Evolutionary conservation across 139 green algal genomes (phyloP), one percentile per base, ranked within the genome.

Genomic region (Picochlorum sp.): DNA sequence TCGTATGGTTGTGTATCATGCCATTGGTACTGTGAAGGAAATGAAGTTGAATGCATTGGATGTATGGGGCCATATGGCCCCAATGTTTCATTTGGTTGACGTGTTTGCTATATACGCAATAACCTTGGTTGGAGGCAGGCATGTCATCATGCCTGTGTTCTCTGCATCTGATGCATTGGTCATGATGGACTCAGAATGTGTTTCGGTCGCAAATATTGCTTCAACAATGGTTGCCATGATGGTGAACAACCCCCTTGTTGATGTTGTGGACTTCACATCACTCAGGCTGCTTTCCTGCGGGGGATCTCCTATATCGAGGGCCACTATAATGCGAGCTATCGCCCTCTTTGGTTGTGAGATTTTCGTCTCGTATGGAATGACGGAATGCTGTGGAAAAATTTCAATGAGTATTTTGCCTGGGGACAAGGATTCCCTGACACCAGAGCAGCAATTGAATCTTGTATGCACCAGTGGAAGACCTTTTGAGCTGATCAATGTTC

Each of bases 71-170:
- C 89, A 95, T 70, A 81, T 90, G 63, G 88, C 90, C 8, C 90
- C 90, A 7, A 88, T 96, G 71, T 96, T 96, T 74, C 90, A 96
- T 72, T 83, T 96, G 62, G 89, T 96, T 45, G 90, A 96, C 57
- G 87, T 85, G 15, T 96, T 96, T 81, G 90, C 88, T 4, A 73
- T 93, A 10, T 95, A 93, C 63, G 78, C 85, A 30, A 81, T 96
- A 57, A 93, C 86, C 0, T 65, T 88, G 45, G 73, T 92, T 61
- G 88, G 87, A 1, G 89, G 86, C 6, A 73, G 86, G 41, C 87
- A 96, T 71, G 85, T 95, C 16, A 73, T 84, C 23, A 62, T 88
- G 21, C 79, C 77, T 16, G 65, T 47, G 21, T 96, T 95, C 72
- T 78, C 31, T 11, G 63, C 89, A 0, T 54, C 59, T 4, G 72